Percentiles rank a stretch among this genome's conserved stretches.
These are phyloP conservation scores for Mucor indicus DNA, from an alignment of 371 early-diverging fungal genomes.

Conservation along the genomic window DNA sequence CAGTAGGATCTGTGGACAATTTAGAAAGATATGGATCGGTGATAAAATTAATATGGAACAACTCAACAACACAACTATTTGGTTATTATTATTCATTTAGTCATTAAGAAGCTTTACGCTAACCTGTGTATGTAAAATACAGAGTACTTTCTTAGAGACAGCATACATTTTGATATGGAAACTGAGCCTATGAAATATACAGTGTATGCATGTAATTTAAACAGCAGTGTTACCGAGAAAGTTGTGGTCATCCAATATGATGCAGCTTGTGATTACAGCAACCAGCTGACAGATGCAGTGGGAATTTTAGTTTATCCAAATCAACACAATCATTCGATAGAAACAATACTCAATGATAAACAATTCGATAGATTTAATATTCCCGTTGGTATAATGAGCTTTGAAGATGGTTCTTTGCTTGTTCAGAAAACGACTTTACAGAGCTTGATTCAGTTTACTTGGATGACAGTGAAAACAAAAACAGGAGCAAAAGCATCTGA, in stretches of 20 bases:
- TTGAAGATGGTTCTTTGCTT: neutral
- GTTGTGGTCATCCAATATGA: too few relatives aligned
- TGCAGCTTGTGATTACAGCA: too few relatives aligned
- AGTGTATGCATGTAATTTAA: too few relatives aligned
- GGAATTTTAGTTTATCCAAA: neutral
- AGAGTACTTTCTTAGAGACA: too few relatives aligned
- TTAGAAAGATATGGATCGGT: neutral
- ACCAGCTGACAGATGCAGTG: too few relatives aligned
- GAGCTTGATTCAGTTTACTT: neutral
- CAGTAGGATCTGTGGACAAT: slow-evolving; percentile 55
- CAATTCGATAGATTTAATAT: too few relatives aligned
- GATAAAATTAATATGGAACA: neutral
- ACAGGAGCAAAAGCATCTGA: neutral
- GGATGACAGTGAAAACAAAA: neutral
- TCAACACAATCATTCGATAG: neutral
- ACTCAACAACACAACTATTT: neutral
- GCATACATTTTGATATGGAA: too few relatives aligned
- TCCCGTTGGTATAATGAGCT: neutral
- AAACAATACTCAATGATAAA: neutral
- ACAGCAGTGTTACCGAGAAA: too few relatives aligned
- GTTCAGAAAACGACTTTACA: neutral
- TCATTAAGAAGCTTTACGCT: too few relatives aligned
- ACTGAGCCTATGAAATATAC: too few relatives aligned
- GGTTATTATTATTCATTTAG: too few relatives aligned
- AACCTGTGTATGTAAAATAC: too few relatives aligned